Evolutionary conservation across 108 stramenopile genomes (phyloP).

Genomic region (Asterionellopsis glacialis): DNA sequence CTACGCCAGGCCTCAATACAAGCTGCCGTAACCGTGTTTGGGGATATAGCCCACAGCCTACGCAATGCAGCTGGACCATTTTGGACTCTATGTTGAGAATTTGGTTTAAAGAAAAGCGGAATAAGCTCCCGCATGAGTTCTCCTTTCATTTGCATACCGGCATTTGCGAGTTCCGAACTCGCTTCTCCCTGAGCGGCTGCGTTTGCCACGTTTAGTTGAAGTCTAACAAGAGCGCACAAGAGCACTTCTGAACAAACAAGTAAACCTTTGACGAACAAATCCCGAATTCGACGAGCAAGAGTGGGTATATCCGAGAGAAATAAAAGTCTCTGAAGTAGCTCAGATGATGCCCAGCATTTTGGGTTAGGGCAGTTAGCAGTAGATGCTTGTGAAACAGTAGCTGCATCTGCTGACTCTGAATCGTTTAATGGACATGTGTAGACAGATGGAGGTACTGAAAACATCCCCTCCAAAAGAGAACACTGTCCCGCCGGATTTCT

Average conservation of each 20-base stretch:
- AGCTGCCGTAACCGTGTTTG: conserved; percentile 77
- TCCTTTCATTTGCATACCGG: conserved; percentile 75
- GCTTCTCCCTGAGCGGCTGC: conserved; percentile 7
- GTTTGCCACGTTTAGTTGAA: conserved; percentile 36
- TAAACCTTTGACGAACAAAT: conserved; percentile 69
- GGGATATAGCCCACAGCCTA: conserved; percentile 82
- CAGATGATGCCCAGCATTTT: conserved; percentile 65
- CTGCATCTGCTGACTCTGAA: conserved; percentile 68
- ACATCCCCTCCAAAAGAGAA: conserved; percentile 63
- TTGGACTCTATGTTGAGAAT: conserved; percentile 54
- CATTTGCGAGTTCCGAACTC: conserved; percentile 36
- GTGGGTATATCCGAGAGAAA: conserved; percentile 71
- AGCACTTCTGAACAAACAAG: conserved; percentile 72
- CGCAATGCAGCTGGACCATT: conserved; percentile 78
- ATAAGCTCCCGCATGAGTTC: conserved; percentile 92
- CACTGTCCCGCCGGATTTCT: conserved; percentile 76
- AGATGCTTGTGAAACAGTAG: conserved; percentile 38
- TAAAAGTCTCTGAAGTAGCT: conserved; percentile 66
- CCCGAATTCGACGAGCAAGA: conserved; percentile 63
- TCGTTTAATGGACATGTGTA: conserved; percentile 66
- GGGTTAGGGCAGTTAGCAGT: conserved; percentile 40
- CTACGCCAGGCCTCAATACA: conserved; percentile 87
- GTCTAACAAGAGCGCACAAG: conserved; percentile 50
- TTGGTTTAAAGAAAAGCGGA: conserved; percentile 88
- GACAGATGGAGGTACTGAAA: conserved; percentile 52